Evolutionary conservation across 441 rosid genomes (phyloP), one percentile per base, ranked within the genome.

Genomic region (Codiaeum variegatum): DNA sequence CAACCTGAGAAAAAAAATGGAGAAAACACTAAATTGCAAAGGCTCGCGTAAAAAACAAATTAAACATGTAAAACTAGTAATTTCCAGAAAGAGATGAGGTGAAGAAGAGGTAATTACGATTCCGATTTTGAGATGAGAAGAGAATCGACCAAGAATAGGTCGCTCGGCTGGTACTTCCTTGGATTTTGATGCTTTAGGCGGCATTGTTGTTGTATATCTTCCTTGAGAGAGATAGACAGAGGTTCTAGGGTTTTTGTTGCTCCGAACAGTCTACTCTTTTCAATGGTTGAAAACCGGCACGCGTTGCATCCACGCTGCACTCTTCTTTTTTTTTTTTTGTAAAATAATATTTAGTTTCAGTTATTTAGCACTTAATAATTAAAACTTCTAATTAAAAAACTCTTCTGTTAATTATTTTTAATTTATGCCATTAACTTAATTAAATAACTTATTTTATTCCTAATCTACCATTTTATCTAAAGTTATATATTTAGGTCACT

Each of bases 71-170:
- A 15, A 44, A 44, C 49, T 44, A 15, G n/a, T 13, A 19, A 47
- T n/a, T 51, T 51, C 24, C 62, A 24, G 34, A 56, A 4, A 56
- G 4, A 54, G 1, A 67, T 10, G 4, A 29, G 66, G 24, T 61
- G 62, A 72, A 46, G 29, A 70, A 26, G 21, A n/a, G 55, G 42
- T 32, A 62, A 65, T 58, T 88, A 95, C 99, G 61, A 95, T 95
- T 80, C 98, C 99, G 77, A 95, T 95, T 88, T 95, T 95, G 85
- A 95, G 98, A 75, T 95, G 99, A 77, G 99, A 95, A 29, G 99
- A 93, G 88, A 95, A 95, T 69, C 99, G 89, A 67, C 99, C 99
- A 19, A 95, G 97, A 59, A 91, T 90, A n/a, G 99, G 95, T 42
- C 97, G 84, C 88, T 95, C 99, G 0, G 77, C 90, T 8, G 98